Conservation (phyloP, 2,329 filamentous ascomycete species). For the Xylariales sp. region DNA sequence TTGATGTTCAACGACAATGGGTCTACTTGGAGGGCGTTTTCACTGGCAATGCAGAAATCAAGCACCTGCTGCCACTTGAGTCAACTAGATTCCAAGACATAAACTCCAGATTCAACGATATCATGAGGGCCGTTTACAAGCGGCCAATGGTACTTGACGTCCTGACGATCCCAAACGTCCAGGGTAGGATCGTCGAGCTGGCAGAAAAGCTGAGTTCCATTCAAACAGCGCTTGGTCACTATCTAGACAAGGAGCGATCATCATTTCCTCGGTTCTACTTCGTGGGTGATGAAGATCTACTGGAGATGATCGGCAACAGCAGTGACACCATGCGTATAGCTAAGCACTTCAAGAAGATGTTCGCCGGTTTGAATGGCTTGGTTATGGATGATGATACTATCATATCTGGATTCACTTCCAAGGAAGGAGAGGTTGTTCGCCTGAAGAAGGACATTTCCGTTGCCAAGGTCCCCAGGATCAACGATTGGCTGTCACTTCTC, state of each 20-base stretch:
- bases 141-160: conserved; percentile 94
- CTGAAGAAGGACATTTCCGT: conserved; percentile 90
- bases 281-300: conserved; percentile 93
- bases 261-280: conserved; percentile 99
- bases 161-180: conserved; percentile 89
- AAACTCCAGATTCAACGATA: conserved; percentile 97
- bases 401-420: conserved; percentile 90
- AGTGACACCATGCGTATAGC: conserved; percentile 94
- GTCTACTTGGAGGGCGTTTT: conserved; percentile 99
- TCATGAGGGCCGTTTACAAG: conserved; percentile 99
- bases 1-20: conserved; percentile 99
- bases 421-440: conserved; percentile 84
- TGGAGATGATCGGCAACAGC: conserved; percentile 99
- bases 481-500: conserved; percentile 94
- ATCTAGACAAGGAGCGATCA: conserved; percentile 93
- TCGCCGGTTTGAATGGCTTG: conserved; percentile 88
- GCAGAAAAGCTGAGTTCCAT: conserved; percentile 99
- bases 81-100: conserved; percentile 98
- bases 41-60: conserved; percentile 97
- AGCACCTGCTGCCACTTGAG: conserved; percentile 92
- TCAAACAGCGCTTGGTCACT: conserved; percentile 96
- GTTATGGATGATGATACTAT: conserved; percentile 85
- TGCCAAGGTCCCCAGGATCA: conserved; percentile 91
- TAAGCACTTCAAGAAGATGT: conserved; percentile 99
- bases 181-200: conserved; percentile 90